Percentiles rank a stretch among this genome's conserved stretches.
Evolutionary conservation across 371 early-diverging fungal species (phyloP).

Genomic region (Mortierella sp.): DNA sequence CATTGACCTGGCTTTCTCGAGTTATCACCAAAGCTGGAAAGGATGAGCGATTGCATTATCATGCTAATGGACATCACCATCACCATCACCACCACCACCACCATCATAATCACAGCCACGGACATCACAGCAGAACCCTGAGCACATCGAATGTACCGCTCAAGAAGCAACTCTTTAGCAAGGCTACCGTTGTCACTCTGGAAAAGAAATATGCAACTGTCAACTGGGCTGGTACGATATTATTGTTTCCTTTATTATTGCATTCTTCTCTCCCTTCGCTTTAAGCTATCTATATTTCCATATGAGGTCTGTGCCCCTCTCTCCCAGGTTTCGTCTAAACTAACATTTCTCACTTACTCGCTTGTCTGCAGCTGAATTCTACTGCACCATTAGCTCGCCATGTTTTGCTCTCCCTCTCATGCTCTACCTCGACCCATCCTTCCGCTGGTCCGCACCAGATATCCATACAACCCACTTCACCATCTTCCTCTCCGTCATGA

Average conservation of each 20-base stretch:
- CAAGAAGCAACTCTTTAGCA: slow-evolving; percentile 48
- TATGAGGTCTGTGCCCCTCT: neutral
- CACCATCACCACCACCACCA: slow-evolving; percentile 40
- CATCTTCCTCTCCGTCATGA: slow-evolving; percentile 50
- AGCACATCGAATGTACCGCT: slow-evolving; percentile 16
- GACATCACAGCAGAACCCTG: slow-evolving; percentile 9
- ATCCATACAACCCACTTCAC: slow-evolving; percentile 54
- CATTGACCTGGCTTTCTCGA: slow-evolving; percentile 42
- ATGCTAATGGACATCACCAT: slow-evolving; percentile 35
- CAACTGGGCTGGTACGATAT: slow-evolving; percentile 48
- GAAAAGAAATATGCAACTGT: slow-evolving; percentile 55
- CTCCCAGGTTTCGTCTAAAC: neutral
- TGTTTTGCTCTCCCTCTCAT: slow-evolving; percentile 60
- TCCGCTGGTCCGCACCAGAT: slow-evolving; percentile 53
- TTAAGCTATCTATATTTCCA: neutral
- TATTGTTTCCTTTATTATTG: neutral
- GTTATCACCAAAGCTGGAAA: slow-evolving; percentile 41
- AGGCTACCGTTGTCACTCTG: slow-evolving; percentile 50
- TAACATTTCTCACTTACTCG: neutral
- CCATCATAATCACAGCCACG: slow-evolving; percentile 17
- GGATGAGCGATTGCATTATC: slow-evolving; percentile 51
- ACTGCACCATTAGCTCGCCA: slow-evolving; percentile 61
- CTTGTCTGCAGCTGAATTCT: slow-evolving; percentile 59
- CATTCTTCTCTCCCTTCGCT: neutral
- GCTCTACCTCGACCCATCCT: slow-evolving; percentile 39